These are phyloP conservation scores for Debaryomyces udenii DNA, from an alignment of 1,139 yeast genomes.

Conservation along the genomic window DNA sequence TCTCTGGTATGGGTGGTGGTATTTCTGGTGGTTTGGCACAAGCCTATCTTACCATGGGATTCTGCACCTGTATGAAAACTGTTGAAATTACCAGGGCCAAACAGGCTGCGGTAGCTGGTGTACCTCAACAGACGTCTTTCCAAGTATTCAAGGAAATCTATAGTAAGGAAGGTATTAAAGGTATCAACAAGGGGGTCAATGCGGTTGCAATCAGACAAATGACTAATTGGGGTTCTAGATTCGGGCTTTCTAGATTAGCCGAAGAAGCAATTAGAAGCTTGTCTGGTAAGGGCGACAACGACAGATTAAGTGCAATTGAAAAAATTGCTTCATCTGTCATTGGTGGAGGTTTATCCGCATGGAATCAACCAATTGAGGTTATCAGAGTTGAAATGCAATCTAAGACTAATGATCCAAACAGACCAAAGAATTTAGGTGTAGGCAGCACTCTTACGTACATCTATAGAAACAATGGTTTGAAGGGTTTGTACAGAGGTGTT, in stretches of 20 bases:
- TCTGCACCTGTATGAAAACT: slow-evolving; percentile 97
- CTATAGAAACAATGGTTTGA: slow-evolving; percentile 77
- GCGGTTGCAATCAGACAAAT: slow-evolving; percentile 99
- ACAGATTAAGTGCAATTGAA: slow-evolving; percentile 71
- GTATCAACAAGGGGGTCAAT: slow-evolving; percentile 96
- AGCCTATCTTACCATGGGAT: slow-evolving; percentile 95
- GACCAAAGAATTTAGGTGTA: slow-evolving; percentile 90
- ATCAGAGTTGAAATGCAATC: slow-evolving; percentile 98
- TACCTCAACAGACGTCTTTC: slow-evolving; percentile 71
- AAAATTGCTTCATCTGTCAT: slow-evolving; percentile 84
- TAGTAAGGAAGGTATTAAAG: slow-evolving; percentile 82
- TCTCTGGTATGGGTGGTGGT: slow-evolving; percentile 94
- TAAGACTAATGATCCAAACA: slow-evolving; percentile 86
- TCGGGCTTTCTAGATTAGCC: slow-evolving; percentile 88
- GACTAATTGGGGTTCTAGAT: slow-evolving; percentile 99
- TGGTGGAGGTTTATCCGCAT: slow-evolving; percentile 97
- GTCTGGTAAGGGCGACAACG: slow-evolving; percentile 62
- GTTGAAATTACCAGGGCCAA: slow-evolving; percentile 93
- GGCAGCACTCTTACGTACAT: slow-evolving; percentile 80
- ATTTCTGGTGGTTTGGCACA: slow-evolving; percentile 94
- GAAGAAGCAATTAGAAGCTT: slow-evolving; percentile 76
- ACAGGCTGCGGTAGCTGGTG: slow-evolving; percentile 69
- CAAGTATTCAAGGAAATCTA: slow-evolving; percentile 85
- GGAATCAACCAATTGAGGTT: slow-evolving; percentile 99
- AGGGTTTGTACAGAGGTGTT: slow-evolving; percentile 94